Percentiles rank a stretch among this genome's conserved stretches.
Evolutionary conservation across 2,329 filamentous ascomycete species (phyloP).

Genomic region (Fonsecaea pedrosoi): DNA sequence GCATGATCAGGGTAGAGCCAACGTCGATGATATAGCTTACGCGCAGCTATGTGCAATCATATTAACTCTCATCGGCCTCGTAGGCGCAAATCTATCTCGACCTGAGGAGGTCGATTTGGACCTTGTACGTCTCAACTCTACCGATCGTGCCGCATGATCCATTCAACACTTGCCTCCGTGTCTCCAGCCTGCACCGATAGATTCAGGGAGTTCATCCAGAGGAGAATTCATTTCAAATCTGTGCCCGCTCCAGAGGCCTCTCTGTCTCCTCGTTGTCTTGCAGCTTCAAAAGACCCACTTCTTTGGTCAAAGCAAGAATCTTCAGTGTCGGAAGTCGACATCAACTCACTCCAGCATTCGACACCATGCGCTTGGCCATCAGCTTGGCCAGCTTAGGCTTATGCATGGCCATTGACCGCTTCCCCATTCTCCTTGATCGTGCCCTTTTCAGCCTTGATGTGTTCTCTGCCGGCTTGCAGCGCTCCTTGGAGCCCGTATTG

Average conservation of each 20-base stretch:
- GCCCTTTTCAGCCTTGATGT: conserved; percentile 8
- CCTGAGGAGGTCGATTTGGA: background rate
- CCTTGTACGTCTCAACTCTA: background rate
- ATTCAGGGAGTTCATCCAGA: background rate
- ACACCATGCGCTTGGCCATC: background rate
- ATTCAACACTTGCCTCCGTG: background rate
- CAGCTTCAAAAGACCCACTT: background rate
- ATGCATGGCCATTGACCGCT: conserved; percentile 18
- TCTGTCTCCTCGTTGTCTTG: background rate
- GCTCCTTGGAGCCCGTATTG: conserved; percentile 75
- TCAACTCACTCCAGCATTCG: background rate
- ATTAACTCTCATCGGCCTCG: background rate
- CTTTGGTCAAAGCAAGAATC: background rate
- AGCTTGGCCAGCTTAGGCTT: background rate
- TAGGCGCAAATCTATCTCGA: background rate
- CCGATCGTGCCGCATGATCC: background rate
- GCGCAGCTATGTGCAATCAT: background rate
- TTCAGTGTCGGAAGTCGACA: background rate
- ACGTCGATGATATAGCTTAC: background rate
- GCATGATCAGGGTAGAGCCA: background rate
- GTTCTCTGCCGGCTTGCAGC: conserved; percentile 58
- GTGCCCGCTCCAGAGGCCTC: background rate
- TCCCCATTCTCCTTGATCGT: conserved; percentile 13
- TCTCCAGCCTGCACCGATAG: background rate
- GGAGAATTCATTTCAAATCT: background rate